Evolutionary conservation across 78 protist genomes (phyloP).

Genomic region (Speleostelium caveatum): DNA sequence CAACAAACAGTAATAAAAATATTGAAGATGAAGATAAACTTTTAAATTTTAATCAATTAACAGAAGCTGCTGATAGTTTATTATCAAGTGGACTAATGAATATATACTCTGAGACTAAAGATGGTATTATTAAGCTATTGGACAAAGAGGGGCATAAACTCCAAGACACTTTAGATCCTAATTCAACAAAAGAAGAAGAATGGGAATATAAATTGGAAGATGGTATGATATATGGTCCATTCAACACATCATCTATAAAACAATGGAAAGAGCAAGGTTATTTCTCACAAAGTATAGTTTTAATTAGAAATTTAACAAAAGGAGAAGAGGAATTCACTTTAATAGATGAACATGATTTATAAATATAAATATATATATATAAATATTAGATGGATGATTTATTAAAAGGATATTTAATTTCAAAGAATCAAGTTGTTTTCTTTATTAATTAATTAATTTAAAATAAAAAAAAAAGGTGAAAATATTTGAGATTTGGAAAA

Average conservation of each 20-base stretch:
- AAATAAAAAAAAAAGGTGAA: no score
- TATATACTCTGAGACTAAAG: constrained; percentile 56
- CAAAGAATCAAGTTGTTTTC: no score
- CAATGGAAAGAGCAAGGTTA: constrained; percentile 37
- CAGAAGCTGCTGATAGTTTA: constrained; percentile 34
- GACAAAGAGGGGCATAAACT: constrained; percentile 14
- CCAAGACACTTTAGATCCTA: not conserved
- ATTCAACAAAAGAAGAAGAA: not conserved
- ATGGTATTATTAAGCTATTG: constrained; percentile 9
- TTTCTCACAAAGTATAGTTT: not conserved
- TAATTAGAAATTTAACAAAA: not conserved
- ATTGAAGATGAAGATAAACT: constrained; percentile 19
- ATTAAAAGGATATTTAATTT: no score
- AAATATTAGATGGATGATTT: no score
- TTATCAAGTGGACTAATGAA: constrained; percentile 58
- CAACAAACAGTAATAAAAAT: not conserved
- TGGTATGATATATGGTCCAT: constrained; percentile 27
- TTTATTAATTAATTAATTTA: no score
- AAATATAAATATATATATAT: no score
- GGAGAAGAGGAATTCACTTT: not conserved
- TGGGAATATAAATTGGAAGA: constrained; percentile 30
- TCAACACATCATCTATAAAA: not conserved
- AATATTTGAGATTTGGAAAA: no score
- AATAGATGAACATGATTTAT: not conserved
- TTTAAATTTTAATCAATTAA: constrained; percentile 9